Evolutionary conservation across 2,329 filamentous ascomycete genomes (phyloP), one percentile per base, ranked within the genome.

Genomic region (Ascochyta koolunga): DNA sequence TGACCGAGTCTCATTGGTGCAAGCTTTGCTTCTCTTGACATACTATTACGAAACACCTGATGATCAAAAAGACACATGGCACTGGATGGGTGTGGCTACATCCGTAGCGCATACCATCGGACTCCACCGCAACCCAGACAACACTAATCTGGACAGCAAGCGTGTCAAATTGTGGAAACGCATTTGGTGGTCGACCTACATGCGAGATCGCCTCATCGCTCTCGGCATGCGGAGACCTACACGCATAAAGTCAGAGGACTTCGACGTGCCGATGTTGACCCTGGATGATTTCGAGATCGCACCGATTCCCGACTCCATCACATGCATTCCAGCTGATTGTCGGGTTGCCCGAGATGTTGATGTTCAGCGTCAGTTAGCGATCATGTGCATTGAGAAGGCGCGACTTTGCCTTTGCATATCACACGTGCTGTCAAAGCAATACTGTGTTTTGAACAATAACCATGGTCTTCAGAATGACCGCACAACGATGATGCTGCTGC

Each of bases 31-130:
- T 21, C 82, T 97, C 55, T 93, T 97, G 89, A 96, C 93, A 3
- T 96, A 96, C 74, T 98, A 93, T 89, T 97, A 97, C 73, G 93
- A 97, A 76, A 96, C 91, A 11, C 93, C 93, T 0, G 92, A 97
- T 76, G 93, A 97, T 72, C 91, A 96, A 71, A 97, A 97, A 75
- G 93, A 97, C 73, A 97, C 93, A 39, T 97, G 93, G 90, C 93
- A 97, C 72, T 97, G 93, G 93, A 96, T 97, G 90, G 93, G 93
- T 16, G 91, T 97, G 32, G 93, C 93, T 36, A 90, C 96, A 55
- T 96, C 93, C 11, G 80, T 97, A 40, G 93, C 92, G 46, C 91
- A 96, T 74, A 96, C 93, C 11, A 96, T 97, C 60, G 93, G 93
- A 5, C 82, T 97, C 16, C 92, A 98, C 75, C 89, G 93, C 59